Base-by-base conservation (phyloP, 352 stramenopile genomes). In the Phytophthora foliorum region DNA sequence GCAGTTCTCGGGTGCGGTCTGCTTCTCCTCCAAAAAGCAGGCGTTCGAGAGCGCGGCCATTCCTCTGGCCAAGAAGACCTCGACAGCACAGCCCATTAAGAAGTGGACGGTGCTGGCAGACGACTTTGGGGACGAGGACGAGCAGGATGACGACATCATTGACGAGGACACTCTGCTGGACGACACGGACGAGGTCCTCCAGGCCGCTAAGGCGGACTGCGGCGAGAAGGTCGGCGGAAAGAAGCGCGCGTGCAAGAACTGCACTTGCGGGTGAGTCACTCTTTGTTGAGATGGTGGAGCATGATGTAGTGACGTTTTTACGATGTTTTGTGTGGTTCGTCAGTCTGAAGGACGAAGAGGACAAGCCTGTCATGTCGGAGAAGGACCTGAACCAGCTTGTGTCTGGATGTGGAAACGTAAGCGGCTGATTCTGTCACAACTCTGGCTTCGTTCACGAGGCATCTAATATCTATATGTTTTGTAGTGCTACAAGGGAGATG, bases 401-500 rank as follows among this genome's bases (percentile, higher is more conserved):
- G 58, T 95, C 88, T 50, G 82, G 85, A 74, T 95, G 88, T 52
- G 88, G 88, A 78, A 94, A 93, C 78, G 82, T 93, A 90, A 68
- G 77, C 63, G 25, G 11, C 10, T 36, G 3, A 24, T 32, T 31
- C 5, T 21, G 38, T 27, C 8, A 31, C 11, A n/a, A 31, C 14
- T 53, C 8, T 44, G 19, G 14, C 24, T 24, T 11, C 13, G 5
- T 36, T 34, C 19, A 41, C 48, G 24, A 41, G 9, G 21, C 19
- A 14, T 45, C 22, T 71, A 51, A 68, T 7, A 3, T 49, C 63
- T 14, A 25, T 49, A 14, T 65, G 84, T 84, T 7, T 10, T 93
- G 9, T 56, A 98, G 89, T 99, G 97, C 78, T 95, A 76, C 74
- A 98, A 99, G 77, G 97, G 97, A 50, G 97, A 99, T 77, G 97